phyloP scores from a whole-genome alignment of 192 early-diverging fungal species.

The Backusella psychrophila region DNA sequence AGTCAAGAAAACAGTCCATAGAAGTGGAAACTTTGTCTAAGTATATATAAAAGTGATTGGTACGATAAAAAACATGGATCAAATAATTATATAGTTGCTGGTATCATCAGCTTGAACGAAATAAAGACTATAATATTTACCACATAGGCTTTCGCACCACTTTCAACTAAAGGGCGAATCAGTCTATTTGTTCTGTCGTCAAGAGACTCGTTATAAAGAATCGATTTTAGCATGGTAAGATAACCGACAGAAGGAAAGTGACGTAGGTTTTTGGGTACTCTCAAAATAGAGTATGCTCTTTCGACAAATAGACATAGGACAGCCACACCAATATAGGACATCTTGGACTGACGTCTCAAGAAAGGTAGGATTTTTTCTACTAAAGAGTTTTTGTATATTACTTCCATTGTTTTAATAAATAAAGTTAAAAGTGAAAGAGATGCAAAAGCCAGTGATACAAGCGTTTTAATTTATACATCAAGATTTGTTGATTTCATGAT shows the following conservation, averaged over 20 bases:
- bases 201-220: background rate
- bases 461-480: background rate
- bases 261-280: background rate
- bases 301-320: background rate
- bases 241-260: background rate
- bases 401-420: background rate
- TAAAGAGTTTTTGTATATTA: background rate
- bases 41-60: background rate
- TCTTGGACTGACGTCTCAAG: background rate
- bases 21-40: background rate
- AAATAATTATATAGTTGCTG: background rate
- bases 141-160: background rate
- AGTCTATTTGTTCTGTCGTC: background rate
- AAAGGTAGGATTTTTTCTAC: background rate
- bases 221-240: background rate
- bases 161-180: background rate
- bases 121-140: background rate
- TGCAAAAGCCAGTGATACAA: background rate
- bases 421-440: background rate
- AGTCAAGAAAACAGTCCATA: background rate
- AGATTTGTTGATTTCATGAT: background rate
- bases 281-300: background rate
- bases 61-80: background rate
- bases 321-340: constrained; percentile 7
- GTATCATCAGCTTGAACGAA: background rate